phyloP scores from a whole-genome alignment of 2,329 filamentous ascomycete species.

The Sporothrix brasiliensis region DNA sequence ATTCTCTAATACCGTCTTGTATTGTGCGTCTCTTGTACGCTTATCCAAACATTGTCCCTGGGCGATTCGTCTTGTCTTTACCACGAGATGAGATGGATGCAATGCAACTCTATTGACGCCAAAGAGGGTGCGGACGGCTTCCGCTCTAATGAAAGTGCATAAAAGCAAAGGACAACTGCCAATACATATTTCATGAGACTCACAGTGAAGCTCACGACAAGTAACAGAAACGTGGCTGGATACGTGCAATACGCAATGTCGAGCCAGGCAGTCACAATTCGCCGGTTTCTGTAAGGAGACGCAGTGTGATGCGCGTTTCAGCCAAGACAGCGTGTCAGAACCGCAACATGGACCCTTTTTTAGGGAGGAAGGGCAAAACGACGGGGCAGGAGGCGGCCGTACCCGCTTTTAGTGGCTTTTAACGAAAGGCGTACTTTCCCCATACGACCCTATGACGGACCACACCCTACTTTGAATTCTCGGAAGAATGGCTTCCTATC shows the following conservation, averaged over 20 bases:
- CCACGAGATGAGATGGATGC: constrained; percentile 19
- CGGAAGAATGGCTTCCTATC: neutral
- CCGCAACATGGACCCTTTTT: constrained; percentile 31
- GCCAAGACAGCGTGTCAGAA: constrained; percentile 37
- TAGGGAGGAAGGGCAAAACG: neutral
- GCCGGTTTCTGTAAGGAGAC: constrained; percentile 12
- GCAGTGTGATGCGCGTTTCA: constrained; percentile 36
- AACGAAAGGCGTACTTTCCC: constrained; percentile 3
- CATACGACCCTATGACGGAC: neutral
- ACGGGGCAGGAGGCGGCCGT: constrained; percentile 16
- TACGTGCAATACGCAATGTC: neutral
- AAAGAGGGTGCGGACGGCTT: neutral
- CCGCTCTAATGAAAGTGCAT: constrained; percentile 2
- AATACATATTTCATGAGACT: neutral
- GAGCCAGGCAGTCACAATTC: neutral
- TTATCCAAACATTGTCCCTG: neutral
- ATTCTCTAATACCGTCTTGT: neutral
- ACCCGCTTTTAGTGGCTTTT: constrained; percentile 20
- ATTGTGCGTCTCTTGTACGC: too few species aligned
- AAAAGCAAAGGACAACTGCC: neutral
- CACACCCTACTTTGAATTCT: neutral
- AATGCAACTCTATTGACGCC: neutral
- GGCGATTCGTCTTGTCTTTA: neutral
- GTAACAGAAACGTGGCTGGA: neutral
- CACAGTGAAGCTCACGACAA: neutral